These are phyloP conservation scores for Xerocomus potaroensis DNA, from an alignment of 768 basidiomycete species.

Conservation along the genomic window DNA sequence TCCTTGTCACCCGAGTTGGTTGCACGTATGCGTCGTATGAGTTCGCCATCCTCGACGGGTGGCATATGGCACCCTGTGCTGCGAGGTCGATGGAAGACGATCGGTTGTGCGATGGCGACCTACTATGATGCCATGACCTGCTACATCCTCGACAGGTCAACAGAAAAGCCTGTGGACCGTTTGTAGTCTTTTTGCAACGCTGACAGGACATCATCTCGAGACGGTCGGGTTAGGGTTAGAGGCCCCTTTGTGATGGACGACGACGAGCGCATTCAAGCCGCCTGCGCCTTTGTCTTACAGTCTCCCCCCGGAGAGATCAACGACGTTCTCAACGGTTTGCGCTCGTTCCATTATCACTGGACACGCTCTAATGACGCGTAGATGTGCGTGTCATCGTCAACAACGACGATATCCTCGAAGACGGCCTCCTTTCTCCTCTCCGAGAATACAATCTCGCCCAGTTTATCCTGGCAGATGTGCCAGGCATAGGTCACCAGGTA, in stretches of 20 bases:
- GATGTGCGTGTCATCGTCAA: conserved; percentile 89
- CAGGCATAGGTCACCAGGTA: conserved; percentile 72
- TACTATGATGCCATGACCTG: conserved; percentile 35
- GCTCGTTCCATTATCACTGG: not conserved
- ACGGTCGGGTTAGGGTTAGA: conserved; percentile 26
- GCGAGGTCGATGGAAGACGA: not conserved
- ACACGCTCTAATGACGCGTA: conserved; percentile 31
- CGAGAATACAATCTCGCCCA: conserved; percentile 85
- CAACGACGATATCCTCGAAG: conserved; percentile 80
- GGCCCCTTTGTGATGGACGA: conserved; percentile 45
- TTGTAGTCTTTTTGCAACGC: conserved; percentile 25
- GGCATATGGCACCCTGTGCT: conserved; percentile 32
- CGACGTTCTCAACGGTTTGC: conserved; percentile 84
- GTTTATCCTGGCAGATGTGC: conserved; percentile 84
- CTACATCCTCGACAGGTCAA: conserved; percentile 31
- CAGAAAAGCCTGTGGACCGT: conserved; percentile 28
- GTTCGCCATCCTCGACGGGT: conserved; percentile 23
- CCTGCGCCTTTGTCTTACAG: conserved; percentile 78
- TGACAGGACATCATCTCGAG: conserved; percentile 10
- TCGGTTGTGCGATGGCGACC: not conserved
- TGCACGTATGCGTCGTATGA: conserved; percentile 23
- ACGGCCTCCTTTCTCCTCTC: conserved; percentile 72
- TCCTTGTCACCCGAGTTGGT: conserved; percentile 21
- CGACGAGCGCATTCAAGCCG: conserved; percentile 63
- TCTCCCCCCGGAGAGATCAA: conserved; percentile 96